Evolutionary conservation across 164 flowering plant species (phyloP).

Genomic region (Tetracentron sinense): DNA sequence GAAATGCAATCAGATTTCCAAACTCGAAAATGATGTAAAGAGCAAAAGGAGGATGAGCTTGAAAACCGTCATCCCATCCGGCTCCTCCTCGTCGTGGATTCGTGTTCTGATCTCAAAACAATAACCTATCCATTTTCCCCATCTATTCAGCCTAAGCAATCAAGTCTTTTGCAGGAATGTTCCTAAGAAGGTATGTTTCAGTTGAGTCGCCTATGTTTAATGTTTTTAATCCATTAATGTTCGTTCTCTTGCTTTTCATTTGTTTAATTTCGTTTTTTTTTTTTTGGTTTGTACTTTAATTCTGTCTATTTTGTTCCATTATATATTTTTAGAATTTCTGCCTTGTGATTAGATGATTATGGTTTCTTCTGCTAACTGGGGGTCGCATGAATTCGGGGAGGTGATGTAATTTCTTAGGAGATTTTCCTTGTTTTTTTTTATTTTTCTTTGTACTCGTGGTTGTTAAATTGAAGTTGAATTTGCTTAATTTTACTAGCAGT

Average conservation of each 20-base stretch:
- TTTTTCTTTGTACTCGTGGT: background rate
- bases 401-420: too few relatives aligned
- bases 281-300: background rate
- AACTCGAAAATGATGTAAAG: too few relatives aligned
- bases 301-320: too few relatives aligned
- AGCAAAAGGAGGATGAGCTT: too few relatives aligned
- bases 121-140: too few relatives aligned
- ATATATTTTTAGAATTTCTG: too few relatives aligned
- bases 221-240: background rate
- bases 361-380: background rate
- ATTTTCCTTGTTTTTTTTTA: background rate
- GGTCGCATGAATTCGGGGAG: background rate
- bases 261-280: background rate
- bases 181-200: background rate
- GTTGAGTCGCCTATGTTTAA: background rate
- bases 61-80: too few relatives aligned
- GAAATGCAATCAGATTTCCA: too few relatives aligned
- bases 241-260: background rate
- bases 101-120: too few relatives aligned
- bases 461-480: slow-evolving; percentile 3
- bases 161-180: background rate
- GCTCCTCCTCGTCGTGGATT: too few relatives aligned
- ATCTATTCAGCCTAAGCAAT: too few relatives aligned
- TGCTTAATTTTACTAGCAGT: background rate
- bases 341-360: too few relatives aligned